Evolutionary conservation across 2,329 filamentous ascomycete species (phyloP), one percentile per base, ranked within the genome.

Genomic region (Drechslerella dactyloides): DNA sequence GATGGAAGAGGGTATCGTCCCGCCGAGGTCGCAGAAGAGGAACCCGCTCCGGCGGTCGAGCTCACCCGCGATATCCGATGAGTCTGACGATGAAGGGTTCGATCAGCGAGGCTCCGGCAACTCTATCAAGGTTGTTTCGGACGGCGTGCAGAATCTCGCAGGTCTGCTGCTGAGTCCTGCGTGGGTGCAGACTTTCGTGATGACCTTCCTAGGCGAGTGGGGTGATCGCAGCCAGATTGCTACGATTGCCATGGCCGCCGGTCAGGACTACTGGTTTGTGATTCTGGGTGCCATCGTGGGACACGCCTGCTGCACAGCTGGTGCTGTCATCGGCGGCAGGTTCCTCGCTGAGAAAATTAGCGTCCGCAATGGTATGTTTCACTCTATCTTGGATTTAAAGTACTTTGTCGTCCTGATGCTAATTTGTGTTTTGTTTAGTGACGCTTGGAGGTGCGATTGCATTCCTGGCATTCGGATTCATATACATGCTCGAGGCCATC

Each of bases 141-240:
- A 84, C 19, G 93, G 94, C 0, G 82, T 97, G 23, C 87, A 88
- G 79, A 99, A 99, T 77, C 85, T 99, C 2, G 86, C 92, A 74
- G 92, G 90, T 10, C 83, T 99, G 5, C 85, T 99, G 2, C 84
- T 99, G 42, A 96, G 91, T 80, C 94, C 94, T 0, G 94, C 93
- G 0, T 99, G 94, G 94, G 94, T 99, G 13, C 93, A 97, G 81
- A 99, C 94, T 0, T 99, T 99, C 78, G 86, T 96, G 76, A 99
- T 99, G 94, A 99, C 94, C 1, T 99, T 99, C 81, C 82, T 99
- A 30, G 94, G 94, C 44, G 94, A 99, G 80, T 99, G 94, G 94
- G 94, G 94, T 65, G 94, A 99, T 78, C 87, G 94, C 75, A 96
- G 91, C 79, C 94, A 99, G 82, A 97, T 99, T 77, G 94, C 94